Evolutionary conservation across 352 stramenopile genomes (phyloP), one percentile per base, ranked within the genome.

Genomic region (Globisporangium yorkense): DNA sequence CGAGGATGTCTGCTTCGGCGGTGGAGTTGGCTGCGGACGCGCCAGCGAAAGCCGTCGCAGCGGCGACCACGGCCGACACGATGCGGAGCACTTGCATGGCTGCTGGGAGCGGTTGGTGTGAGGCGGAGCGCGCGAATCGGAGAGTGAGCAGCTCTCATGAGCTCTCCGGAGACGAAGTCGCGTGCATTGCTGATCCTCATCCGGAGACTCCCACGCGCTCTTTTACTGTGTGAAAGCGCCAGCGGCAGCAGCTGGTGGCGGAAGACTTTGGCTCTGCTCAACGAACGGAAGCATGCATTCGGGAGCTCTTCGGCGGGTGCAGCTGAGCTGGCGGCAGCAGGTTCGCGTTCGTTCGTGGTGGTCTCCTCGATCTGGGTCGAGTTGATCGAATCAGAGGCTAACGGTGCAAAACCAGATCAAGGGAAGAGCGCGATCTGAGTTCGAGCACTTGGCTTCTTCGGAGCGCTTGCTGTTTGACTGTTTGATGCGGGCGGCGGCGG

Each of bases 71-170:
- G 27, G 44, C 33, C 10, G 58, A 20, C 12, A 49, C 44, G 44
- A 54, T 43, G 4, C 35, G 20, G 20, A 59, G 37, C 9, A 55
- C 35, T 45, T 54, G 49, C 51, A 57, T 58, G 35, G 29, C 21
- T 54, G 18, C 24, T 27, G 24, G n/a, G 10, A 33, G 9, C 24
- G 35, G 39, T 33, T 20, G 4, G 37, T 39, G 16, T 5, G 31
- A 21, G 21, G 9, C 13, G 50, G n/a, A 57, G 40, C 16, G 40
- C 16, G 51, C 18, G 47, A 39, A 54, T 53, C 56, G 50, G 27
- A 51, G 40, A 57, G 24, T 57, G 50, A 56, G 50, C 20, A 37
- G 33, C 39, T 10, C 39, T 43, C 16, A 16, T 2, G 16, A 47
- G 41, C 20, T 20, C 15, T 24, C 8, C 9, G 35, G 35, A 41